A percentile compares a stretch with the other conserved stretches of the same genome.
These are phyloP conservation scores for Vanilla planifolia DNA, from an alignment of 106 monocot species.

Conservation along the genomic window DNA sequence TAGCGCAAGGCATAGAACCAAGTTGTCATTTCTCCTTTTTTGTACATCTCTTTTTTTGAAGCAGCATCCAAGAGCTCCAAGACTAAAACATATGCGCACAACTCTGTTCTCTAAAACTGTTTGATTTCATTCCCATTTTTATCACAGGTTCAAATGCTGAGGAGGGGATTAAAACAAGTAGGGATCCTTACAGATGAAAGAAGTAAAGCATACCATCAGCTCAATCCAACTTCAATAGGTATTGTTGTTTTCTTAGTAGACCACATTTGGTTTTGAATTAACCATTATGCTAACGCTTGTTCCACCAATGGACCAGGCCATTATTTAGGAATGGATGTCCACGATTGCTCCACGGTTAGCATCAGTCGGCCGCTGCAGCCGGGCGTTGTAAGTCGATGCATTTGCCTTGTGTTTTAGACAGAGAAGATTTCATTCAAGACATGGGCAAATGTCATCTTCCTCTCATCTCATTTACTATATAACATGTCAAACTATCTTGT, in stretches of 20 bases:
- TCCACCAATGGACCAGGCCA: constrained; percentile 45
- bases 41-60: too few relatives aligned
- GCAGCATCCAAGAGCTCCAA: too few relatives aligned
- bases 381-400: constrained; percentile 95
- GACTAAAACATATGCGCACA: too few relatives aligned
- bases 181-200: constrained; percentile 54
- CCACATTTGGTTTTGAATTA: background rate
- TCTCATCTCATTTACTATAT: too few relatives aligned
- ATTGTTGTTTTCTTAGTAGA: background rate
- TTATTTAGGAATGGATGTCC: constrained; percentile 98
- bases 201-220: constrained; percentile 45
- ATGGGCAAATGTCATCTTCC: too few relatives aligned
- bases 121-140: background rate
- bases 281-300: background rate
- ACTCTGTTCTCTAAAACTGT: background rate
- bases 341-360: constrained; percentile 52
- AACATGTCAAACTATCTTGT: too few relatives aligned
- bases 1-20: too few relatives aligned
- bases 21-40: too few relatives aligned
- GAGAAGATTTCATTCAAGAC: too few relatives aligned
- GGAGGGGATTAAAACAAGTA: constrained; percentile 66
- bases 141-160: constrained; percentile 73
- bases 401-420: too few relatives aligned
- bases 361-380: constrained; percentile 58
- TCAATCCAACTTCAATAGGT: constrained; percentile 99